phyloP scores from a whole-genome alignment of 139 green algal genomes.

The Picochlorum costavermella region DNA sequence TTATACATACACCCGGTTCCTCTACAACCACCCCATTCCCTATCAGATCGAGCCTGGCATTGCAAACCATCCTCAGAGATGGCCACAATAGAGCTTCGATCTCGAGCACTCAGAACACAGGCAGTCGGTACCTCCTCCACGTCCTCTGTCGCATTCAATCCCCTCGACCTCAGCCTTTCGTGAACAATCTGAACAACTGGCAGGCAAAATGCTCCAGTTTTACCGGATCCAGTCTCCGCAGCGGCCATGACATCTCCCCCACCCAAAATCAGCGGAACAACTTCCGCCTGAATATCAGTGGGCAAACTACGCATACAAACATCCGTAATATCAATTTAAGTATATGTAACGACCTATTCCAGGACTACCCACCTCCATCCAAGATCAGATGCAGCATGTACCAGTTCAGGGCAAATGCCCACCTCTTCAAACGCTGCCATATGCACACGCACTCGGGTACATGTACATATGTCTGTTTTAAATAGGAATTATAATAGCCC shows the following conservation, averaged over 20 bases:
- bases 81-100: constrained; percentile 49
- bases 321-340: background rate
- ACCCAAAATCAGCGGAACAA: constrained; percentile 67
- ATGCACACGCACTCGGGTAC: background rate
- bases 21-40: constrained; percentile 48
- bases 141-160: constrained; percentile 1
- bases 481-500: no score
- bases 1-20: constrained; percentile 37
- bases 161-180: constrained; percentile 32
- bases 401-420: constrained; percentile 58
- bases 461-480: background rate
- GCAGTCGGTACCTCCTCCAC: background rate
- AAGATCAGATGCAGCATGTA: constrained; percentile 52
- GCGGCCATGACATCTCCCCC: constrained; percentile 84
- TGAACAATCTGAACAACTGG: constrained; percentile 73
- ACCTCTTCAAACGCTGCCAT: constrained; percentile 66
- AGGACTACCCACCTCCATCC: constrained; percentile 44
- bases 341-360: background rate
- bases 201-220: constrained; percentile 83
- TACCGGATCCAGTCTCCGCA: constrained; percentile 84
- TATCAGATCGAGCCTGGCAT: constrained; percentile 44
- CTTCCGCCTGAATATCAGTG: constrained; percentile 65
- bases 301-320: constrained; percentile 48
- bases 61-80: constrained; percentile 37
- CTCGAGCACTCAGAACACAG: constrained; percentile 34